Percentiles rank a stretch among this genome's conserved stretches.
Conservation (phyloP, 495 filamentous ascomycete species). For the Podospora bellae-mahoneyi region DNA sequence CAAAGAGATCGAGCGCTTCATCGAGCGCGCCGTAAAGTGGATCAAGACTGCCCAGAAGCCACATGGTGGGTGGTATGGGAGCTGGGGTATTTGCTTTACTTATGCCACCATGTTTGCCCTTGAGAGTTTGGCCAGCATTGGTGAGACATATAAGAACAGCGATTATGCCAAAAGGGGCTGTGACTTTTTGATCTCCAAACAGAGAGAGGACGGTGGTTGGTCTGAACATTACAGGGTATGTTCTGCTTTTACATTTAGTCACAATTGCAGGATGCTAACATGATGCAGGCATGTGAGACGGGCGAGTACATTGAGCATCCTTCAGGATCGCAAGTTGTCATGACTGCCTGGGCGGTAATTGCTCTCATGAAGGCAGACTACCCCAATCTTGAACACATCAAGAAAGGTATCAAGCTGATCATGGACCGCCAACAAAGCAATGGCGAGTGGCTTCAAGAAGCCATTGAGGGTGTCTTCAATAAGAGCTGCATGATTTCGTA, state of each 20-base stretch:
- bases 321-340: constrained; percentile 74
- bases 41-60: constrained; percentile 75
- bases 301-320: constrained; percentile 49
- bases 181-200: constrained; percentile 77
- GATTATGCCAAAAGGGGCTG: constrained; percentile 68
- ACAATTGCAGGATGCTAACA: constrained; percentile 9
- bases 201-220: constrained; percentile 90
- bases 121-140: constrained; percentile 75
- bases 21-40: constrained; percentile 67
- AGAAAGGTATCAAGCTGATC: constrained; percentile 72
- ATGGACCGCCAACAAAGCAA: constrained; percentile 81
- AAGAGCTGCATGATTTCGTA: constrained; percentile 99
- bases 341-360: constrained; percentile 89
- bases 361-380: constrained; percentile 81
- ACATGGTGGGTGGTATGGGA: constrained; percentile 93
- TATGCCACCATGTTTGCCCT: constrained; percentile 95
- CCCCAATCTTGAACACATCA: constrained; percentile 69
- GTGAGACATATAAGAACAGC: constrained; percentile 76
- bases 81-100: constrained; percentile 96
- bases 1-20: constrained; percentile 69
- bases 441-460: constrained; percentile 93
- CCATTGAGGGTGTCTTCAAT: constrained; percentile 97
- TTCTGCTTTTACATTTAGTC: background rate
- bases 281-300: constrained; percentile 53
- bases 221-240: constrained; percentile 88